Evolutionary conservation across 345 rosid species (phyloP).

Genomic region (Ceriops zippeliana): DNA sequence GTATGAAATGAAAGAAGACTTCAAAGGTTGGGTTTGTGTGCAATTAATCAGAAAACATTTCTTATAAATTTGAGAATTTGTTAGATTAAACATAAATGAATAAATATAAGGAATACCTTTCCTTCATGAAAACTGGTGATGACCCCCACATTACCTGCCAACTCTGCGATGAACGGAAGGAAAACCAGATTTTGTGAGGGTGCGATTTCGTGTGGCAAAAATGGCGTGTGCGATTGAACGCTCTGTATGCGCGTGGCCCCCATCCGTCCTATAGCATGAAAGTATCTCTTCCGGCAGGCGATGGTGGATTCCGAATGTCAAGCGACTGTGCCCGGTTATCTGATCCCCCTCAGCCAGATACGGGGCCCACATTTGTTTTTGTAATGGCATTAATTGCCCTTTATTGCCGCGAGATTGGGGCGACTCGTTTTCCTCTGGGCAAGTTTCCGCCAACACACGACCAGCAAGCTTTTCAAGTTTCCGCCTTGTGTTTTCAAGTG

Average conservation of each 20-base stretch:
- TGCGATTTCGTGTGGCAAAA: conserved; percentile 29
- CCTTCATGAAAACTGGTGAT: too few species aligned
- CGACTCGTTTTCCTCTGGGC: conserved; percentile 38
- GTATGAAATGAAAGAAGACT: too few species aligned
- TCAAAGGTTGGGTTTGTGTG: too few species aligned
- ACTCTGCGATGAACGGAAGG: neutral
- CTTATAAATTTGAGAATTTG: too few species aligned
- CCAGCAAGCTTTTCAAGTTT: neutral
- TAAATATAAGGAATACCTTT: too few species aligned
- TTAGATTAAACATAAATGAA: too few species aligned
- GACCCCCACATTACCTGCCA: neutral
- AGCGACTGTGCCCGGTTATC: conserved; percentile 24
- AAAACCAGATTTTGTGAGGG: neutral
- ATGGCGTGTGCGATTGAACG: conserved; percentile 17
- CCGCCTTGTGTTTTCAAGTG: neutral
- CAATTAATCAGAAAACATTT: too few species aligned
- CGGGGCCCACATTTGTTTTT: neutral
- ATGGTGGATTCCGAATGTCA: conserved; percentile 6
- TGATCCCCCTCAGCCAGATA: neutral
- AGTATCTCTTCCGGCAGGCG: conserved; percentile 16
- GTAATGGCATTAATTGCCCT: conserved; percentile 11
- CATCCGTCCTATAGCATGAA: neutral
- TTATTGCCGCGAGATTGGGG: conserved; percentile 11
- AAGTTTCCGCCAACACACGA: conserved; percentile 27
- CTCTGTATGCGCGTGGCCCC: conserved; percentile 13